phyloP scores from a whole-genome alignment of 306 rosid species.

The Aeschynomene evenia region DNA sequence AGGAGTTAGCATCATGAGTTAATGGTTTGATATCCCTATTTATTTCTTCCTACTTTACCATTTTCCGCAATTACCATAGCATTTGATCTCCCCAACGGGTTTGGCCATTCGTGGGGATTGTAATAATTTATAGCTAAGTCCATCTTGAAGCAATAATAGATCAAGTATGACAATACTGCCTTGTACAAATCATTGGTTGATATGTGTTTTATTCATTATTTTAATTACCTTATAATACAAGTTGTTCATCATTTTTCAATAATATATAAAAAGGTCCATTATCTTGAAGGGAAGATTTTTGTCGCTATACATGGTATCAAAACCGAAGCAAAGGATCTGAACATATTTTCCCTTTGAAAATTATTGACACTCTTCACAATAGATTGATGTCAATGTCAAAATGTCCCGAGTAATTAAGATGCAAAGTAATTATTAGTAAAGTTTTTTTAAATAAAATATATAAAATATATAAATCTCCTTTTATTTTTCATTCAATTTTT shows the following conservation, averaged over 20 bases:
- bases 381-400: conserved; percentile 9
- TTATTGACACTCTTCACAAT: background rate
- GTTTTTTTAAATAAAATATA: too few relatives aligned
- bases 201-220: conserved; percentile 9
- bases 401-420: background rate
- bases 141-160: conserved; percentile 29
- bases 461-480: too few relatives aligned
- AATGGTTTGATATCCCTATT: too few relatives aligned
- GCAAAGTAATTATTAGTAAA: too few relatives aligned
- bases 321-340: background rate
- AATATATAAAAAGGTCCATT: conserved; percentile 17
- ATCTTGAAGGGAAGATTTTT: conserved; percentile 24
- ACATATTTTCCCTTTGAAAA: background rate
- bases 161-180: conserved; percentile 24
- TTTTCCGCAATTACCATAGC: conserved; percentile 21
- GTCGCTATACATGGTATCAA: conserved; percentile 10
- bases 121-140: background rate
- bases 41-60: background rate
- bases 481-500: too few relatives aligned
- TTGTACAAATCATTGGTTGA: conserved; percentile 7
- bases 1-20: too few relatives aligned
- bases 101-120: conserved; percentile 24
- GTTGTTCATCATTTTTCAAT: conserved; percentile 31
- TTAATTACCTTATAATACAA: conserved; percentile 36
- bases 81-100: conserved; percentile 2